Percentiles rank a stretch among this genome's conserved stretches.
Conservation (phyloP, 2,329 filamentous ascomycete genomes). For the Blumeriella jaapii region DNA sequence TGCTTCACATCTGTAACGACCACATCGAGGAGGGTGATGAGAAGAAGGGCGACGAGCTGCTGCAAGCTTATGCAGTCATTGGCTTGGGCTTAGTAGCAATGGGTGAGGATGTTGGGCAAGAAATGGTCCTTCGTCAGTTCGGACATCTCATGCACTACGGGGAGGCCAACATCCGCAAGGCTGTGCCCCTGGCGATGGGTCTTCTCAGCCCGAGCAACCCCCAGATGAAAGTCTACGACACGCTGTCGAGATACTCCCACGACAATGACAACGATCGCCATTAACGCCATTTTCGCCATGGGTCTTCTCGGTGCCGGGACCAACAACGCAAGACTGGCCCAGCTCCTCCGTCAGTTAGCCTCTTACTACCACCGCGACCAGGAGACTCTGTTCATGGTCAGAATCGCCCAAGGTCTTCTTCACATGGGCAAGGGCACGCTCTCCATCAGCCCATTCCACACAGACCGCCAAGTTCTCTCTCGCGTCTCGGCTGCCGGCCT, state of each 20-base stretch:
- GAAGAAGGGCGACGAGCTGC: conserved; percentile 88
- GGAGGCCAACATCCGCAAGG: conserved; percentile 91
- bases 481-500: conserved; percentile 82
- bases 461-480: conserved; percentile 89
- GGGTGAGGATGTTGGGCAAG: conserved; percentile 96
- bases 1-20: conserved; percentile 96
- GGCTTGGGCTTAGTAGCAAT: conserved; percentile 91
- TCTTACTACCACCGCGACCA: conserved; percentile 98
- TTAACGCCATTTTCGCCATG: conserved; percentile 99
- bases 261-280: conserved; percentile 94
- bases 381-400: conserved; percentile 96
- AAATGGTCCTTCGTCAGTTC: conserved; percentile 97
- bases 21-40: conserved; percentile 90
- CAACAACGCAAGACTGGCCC: conserved; percentile 93
- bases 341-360: conserved; percentile 85
- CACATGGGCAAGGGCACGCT: conserved; percentile 99
- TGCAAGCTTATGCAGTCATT: conserved; percentile 91
- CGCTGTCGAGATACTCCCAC: conserved; percentile 91
- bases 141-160: conserved; percentile 99
- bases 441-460: conserved; percentile 97
- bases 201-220: conserved; percentile 95
- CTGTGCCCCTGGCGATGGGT: conserved; percentile 92
- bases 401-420: conserved; percentile 90
- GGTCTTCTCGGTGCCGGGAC: conserved; percentile 92
- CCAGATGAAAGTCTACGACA: conserved; percentile 99